A percentile compares a stretch with the other conserved stretches of the same genome.
phyloP scores from a whole-genome alignment of 305 asterid genomes.

The Solanum hybrid region DNA sequence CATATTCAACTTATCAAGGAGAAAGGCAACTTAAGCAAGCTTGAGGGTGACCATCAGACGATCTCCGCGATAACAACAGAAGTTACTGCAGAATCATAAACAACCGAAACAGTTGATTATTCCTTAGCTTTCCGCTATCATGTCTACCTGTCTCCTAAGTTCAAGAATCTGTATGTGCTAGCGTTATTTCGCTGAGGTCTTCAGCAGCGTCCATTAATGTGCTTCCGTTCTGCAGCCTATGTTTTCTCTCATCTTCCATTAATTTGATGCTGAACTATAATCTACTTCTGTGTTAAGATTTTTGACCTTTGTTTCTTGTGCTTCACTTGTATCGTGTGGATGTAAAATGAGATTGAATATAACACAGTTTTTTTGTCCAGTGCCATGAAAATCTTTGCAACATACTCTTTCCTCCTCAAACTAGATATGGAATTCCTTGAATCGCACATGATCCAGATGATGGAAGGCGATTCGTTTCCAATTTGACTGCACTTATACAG shows the following conservation, averaged over 20 bases:
- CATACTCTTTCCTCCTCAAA: neutral
- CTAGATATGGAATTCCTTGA: neutral
- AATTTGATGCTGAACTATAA: neutral
- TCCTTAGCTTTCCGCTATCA: neutral
- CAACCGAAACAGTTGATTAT: neutral
- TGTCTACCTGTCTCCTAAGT: neutral
- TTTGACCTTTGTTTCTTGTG: constrained; percentile 4
- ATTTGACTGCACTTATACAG: neutral
- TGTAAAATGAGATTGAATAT: neutral
- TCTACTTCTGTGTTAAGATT: neutral
- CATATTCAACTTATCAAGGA: constrained; percentile 92
- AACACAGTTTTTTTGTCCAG: neutral
- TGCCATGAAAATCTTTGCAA: neutral
- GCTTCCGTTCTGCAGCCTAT: neutral
- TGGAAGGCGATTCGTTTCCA: neutral
- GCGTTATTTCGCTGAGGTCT: neutral
- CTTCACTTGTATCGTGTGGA: neutral
- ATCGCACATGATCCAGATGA: neutral
- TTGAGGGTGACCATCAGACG: constrained; percentile 63
- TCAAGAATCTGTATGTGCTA: neutral
- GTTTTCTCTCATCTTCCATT: neutral
- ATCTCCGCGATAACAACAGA: constrained; percentile 12
- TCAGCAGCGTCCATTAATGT: neutral
- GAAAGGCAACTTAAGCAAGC: constrained; percentile 97
- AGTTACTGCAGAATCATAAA: constrained; percentile 25